Evolutionary conservation across 257 asterid species (phyloP), one percentile per base, ranked within the genome.

Genomic region (Petrea volubilis): DNA sequence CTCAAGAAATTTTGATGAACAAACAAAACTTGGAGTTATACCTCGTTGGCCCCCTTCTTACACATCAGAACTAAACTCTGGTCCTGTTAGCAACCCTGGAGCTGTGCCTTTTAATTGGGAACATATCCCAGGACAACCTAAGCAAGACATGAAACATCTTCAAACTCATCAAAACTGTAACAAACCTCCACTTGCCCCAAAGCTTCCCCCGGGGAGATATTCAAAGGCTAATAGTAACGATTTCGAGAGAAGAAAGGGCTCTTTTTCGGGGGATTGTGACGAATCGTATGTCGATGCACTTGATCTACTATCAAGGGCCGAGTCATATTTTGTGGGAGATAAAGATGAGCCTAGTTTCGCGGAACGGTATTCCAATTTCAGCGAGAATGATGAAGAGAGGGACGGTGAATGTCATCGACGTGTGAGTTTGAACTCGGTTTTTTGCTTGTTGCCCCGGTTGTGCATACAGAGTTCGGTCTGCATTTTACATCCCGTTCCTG

Each of bases 41-140:
- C 80, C 80, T 60, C 74, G 49, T 38, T n/a, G n/a, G 56, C 81
- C 74, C 63, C 86, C 88, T 44, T 68, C 14, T 68, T 78, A 75
- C 72, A 77, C 51, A 68, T 76, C 97, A 21, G 91, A 90, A 51
- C 79, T 79, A n/a, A 86, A 81, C 34, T 90, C 96, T 1, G 94
- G 94, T 3, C 91, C 93, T 0, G 80, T 87, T 36, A 79, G 85
- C 14, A 85, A 81, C n/a, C 83, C 91, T 0, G 97, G 95, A 49
- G 70, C 81, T 6, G 90, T 90, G 28, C 98, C 98, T n/a, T 93
- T 93, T 31, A 38, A 29, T 3, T 90, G 98, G 98, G 98, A 93
- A 61, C 88, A 68, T 59, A 78, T 60, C 60, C 98, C 97, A 18
- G 98, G 98, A 71, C 78, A 50, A 70, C 92, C 97, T 10, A 90